These are phyloP conservation scores for Camelina laxa DNA, from an alignment of 345 rosid species.

Conservation along the genomic window DNA sequence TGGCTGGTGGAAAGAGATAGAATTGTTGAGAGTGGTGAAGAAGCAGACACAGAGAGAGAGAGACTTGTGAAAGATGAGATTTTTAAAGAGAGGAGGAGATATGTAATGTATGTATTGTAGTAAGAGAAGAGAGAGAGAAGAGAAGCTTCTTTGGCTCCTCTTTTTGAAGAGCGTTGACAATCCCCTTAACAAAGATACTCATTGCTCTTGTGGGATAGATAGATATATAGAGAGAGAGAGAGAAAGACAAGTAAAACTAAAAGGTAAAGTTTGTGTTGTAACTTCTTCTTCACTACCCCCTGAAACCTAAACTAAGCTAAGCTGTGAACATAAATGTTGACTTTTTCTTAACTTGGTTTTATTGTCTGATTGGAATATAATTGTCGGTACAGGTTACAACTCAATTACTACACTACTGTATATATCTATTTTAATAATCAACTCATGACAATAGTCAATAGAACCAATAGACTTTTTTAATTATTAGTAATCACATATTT, in stretches of 20 bases:
- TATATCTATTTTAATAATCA: too few relatives aligned
- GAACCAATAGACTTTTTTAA: too few relatives aligned
- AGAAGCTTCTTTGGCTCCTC: conserved; percentile 65
- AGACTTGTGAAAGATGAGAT: conserved; percentile 2
- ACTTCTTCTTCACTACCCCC: conserved; percentile 16
- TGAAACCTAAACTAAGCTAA: neutral
- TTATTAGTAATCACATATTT: neutral
- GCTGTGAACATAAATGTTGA: conserved; percentile 5
- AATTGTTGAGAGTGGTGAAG: conserved; percentile 17
- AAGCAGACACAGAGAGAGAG: conserved; percentile 26
- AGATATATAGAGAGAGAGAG: conserved; percentile 7
- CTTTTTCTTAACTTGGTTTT: neutral
- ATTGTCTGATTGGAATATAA: neutral
- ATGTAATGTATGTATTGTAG: neutral
- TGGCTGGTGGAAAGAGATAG: conserved; percentile 6
- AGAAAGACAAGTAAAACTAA: conserved; percentile 5
- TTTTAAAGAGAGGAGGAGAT: conserved; percentile 47
- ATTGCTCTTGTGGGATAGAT: conserved; percentile 11
- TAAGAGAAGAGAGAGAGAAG: conserved; percentile 38
- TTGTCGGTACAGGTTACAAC: neutral
- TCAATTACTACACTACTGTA: too few relatives aligned
- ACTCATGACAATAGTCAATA: too few relatives aligned
- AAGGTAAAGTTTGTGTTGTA: conserved; percentile 34
- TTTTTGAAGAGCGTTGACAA: conserved; percentile 71
- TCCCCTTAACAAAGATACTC: conserved; percentile 42